Evolutionary conservation across 371 early-diverging fungal genomes (phyloP).

Genomic region (Chytridium lagenaria): DNA sequence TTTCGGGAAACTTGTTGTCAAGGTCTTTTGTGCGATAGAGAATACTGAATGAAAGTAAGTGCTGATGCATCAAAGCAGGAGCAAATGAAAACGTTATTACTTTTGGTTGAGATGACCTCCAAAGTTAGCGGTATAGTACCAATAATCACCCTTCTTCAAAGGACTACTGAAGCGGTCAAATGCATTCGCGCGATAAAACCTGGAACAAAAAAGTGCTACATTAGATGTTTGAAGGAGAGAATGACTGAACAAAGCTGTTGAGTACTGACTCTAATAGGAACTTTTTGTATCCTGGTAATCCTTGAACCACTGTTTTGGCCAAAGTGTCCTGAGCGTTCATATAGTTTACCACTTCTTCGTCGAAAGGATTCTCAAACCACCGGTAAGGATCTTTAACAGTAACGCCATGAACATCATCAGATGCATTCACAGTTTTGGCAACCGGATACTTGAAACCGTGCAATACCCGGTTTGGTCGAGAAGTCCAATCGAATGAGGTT

Average conservation of each 20-base stretch:
- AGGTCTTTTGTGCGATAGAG: slow-evolving; percentile 30
- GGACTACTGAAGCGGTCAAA: slow-evolving; percentile 19
- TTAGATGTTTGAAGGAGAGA: not conserved
- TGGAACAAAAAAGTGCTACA: not conserved
- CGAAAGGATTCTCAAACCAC: slow-evolving; percentile 31
- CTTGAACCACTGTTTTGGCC: not conserved
- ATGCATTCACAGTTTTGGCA: slow-evolving; percentile 18
- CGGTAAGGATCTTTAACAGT: slow-evolving; percentile 35
- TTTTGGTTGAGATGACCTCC: slow-evolving; percentile 22
- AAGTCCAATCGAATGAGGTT: too few species aligned
- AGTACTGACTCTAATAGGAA: not conserved
- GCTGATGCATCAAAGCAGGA: not conserved
- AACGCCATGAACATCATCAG: slow-evolving; percentile 29
- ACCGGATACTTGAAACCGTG: slow-evolving; percentile 26
- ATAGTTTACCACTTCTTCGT: slow-evolving; percentile 21
- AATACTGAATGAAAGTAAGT: slow-evolving; percentile 8
- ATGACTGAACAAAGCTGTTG: not conserved
- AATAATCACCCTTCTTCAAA: slow-evolving; percentile 25
- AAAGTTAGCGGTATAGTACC: slow-evolving; percentile 28
- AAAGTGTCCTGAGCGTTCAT: slow-evolving; percentile 19
- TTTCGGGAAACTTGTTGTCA: slow-evolving; percentile 5
- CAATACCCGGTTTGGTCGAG: too few species aligned
- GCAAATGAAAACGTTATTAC: not conserved
- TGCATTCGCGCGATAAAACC: not conserved
- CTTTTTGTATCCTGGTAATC: slow-evolving; percentile 16